Percentiles rank a stretch among this genome's conserved stretches.
Conservation (phyloP, 371 early-diverging fungal genomes). For the Mortierella sp. region DNA sequence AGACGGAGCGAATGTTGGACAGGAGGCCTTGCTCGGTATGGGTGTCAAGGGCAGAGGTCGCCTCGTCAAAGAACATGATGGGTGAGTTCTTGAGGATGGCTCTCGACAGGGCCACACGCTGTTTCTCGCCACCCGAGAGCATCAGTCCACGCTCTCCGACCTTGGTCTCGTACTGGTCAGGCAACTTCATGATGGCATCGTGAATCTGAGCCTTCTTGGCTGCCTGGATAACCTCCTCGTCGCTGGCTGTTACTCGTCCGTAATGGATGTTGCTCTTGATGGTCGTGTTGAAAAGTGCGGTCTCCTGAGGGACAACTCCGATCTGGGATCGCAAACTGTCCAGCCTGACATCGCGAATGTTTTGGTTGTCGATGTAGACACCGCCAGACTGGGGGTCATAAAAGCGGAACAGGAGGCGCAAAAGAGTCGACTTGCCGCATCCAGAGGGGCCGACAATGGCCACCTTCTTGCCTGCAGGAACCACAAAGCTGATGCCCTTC, state of each 20-base stretch:
- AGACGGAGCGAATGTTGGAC: constrained; percentile 78
- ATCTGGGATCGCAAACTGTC: constrained; percentile 82
- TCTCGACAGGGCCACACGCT: constrained; percentile 80
- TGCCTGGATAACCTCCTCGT: constrained; percentile 70
- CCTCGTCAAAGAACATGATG: constrained; percentile 92
- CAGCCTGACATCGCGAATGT: constrained; percentile 76
- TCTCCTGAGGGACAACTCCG: constrained; percentile 89
- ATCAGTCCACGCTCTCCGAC: constrained; percentile 88
- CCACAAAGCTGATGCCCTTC: constrained; percentile 80
- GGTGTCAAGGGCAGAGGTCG: constrained; percentile 94
- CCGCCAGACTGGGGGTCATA: constrained; percentile 84
- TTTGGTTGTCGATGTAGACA: constrained; percentile 85
- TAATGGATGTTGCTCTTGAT: constrained; percentile 82
- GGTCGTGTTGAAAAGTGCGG: constrained; percentile 80
- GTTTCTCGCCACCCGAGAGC: constrained; percentile 92
- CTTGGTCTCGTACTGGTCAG: constrained; percentile 75
- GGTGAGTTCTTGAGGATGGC: constrained; percentile 86
- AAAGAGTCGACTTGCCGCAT: constrained; percentile 90
- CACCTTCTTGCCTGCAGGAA: constrained; percentile 90
- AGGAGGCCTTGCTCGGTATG: constrained; percentile 90
- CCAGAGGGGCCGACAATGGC: constrained; percentile 98
- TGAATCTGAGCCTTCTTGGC: constrained; percentile 75
- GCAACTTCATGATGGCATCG: constrained; percentile 71
- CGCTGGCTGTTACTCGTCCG: constrained; percentile 66
- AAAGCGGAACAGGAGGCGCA: constrained; percentile 87